phyloP scores from a whole-genome alignment of 2,329 filamentous ascomycete genomes.

The Coleophoma eucalyptorum region DNA sequence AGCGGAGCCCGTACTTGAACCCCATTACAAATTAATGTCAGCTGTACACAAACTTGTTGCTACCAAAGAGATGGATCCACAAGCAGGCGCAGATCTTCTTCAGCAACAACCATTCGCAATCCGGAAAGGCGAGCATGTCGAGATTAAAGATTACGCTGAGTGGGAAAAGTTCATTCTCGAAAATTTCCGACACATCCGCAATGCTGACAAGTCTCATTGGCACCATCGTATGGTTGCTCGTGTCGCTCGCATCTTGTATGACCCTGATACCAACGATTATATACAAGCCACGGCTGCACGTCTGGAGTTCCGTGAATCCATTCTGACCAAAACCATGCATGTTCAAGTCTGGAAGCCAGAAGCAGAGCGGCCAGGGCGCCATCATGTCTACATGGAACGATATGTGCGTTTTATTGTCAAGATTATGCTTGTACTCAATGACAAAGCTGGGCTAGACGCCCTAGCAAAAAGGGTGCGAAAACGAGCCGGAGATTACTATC shows the following conservation, averaged over 20 bases:
- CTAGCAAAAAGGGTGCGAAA: constrained; percentile 61
- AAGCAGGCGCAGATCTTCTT: constrained; percentile 28
- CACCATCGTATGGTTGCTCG: constrained; percentile 69
- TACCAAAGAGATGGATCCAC: constrained; percentile 12
- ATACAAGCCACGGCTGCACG: constrained; percentile 51
- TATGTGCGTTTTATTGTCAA: constrained; percentile 65
- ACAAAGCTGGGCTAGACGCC: constrained; percentile 58
- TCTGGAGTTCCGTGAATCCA: constrained; percentile 63
- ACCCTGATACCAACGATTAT: constrained; percentile 43
- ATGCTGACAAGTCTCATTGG: constrained; percentile 69
- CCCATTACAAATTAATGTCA: constrained; percentile 68
- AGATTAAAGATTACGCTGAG: constrained; percentile 32
- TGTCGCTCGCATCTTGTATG: constrained; percentile 57
- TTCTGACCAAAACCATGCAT: constrained; percentile 72
- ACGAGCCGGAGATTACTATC: constrained; percentile 49
- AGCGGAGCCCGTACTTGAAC: constrained; percentile 64
- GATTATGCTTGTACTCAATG: constrained; percentile 56
- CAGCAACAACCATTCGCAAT: constrained; percentile 26
- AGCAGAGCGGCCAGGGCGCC: constrained; percentile 63
- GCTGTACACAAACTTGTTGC: constrained; percentile 63
- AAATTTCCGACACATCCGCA: constrained; percentile 23
- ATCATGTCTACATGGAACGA: constrained; percentile 70
- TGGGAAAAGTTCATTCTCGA: constrained; percentile 60
- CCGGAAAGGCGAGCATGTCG: constrained; percentile 22
- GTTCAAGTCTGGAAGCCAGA: constrained; percentile 74